A percentile compares a stretch with the other conserved stretches of the same genome.
These are phyloP conservation scores for Pharus latifolius DNA, from an alignment of 176 grass and related monocot genomes.

Conservation along the genomic window DNA sequence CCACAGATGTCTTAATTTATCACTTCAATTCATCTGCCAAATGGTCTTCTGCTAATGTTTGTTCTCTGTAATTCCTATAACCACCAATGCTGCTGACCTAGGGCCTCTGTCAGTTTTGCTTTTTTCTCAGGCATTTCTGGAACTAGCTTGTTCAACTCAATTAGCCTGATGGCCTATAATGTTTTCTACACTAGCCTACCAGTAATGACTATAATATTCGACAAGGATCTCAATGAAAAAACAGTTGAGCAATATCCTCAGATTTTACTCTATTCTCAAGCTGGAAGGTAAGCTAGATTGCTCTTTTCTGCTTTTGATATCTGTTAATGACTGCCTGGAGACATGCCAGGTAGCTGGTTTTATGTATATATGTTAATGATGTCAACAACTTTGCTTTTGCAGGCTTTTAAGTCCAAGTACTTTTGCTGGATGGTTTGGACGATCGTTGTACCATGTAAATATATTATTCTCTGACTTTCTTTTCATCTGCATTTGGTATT, in stretches of 20 bases:
- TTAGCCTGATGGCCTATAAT: slow-evolving; percentile 95
- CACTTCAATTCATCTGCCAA: too few species aligned
- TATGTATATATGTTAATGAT: neutral
- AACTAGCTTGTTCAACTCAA: slow-evolving; percentile 80
- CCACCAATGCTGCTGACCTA: slow-evolving; percentile 4
- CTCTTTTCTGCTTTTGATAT: slow-evolving; percentile 7
- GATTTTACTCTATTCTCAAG: slow-evolving; percentile 78
- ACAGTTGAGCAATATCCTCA: slow-evolving; percentile 66
- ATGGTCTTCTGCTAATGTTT: neutral
- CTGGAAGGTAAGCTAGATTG: slow-evolving; percentile 62
- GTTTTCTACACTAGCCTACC: slow-evolving; percentile 94
- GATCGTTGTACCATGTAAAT: slow-evolving; percentile 84
- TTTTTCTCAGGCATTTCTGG: slow-evolving; percentile 72
- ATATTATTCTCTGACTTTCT: slow-evolving; percentile 1
- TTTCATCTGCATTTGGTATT: neutral
- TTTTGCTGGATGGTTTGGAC: slow-evolving; percentile 87
- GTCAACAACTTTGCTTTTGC: slow-evolving; percentile 9
- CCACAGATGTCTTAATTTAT: too few species aligned
- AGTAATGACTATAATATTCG: slow-evolving; percentile 68
- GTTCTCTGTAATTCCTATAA: neutral
- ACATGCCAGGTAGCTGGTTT: neutral
- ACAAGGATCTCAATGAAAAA: slow-evolving; percentile 80
- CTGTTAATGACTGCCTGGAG: neutral
- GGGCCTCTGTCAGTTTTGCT: slow-evolving; percentile 50
- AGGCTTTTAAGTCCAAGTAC: slow-evolving; percentile 77